These are phyloP conservation scores for Cornus florida DNA, from an alignment of 148 eudicot species.

Conservation along the genomic window DNA sequence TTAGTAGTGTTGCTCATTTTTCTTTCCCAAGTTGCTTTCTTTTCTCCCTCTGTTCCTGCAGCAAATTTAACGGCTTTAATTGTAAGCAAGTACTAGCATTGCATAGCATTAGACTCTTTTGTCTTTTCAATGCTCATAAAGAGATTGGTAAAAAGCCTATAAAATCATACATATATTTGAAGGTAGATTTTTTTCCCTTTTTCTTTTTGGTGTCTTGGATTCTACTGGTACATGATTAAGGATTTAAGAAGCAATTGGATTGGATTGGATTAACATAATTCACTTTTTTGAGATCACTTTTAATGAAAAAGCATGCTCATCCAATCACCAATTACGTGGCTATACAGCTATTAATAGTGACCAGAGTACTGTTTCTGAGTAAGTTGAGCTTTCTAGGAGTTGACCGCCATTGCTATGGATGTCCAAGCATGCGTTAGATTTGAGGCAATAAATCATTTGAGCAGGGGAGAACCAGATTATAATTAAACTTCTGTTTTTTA, in stretches of 20 bases:
- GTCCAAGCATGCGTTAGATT: no score
- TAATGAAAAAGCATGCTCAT: no score
- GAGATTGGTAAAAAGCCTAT: neutral
- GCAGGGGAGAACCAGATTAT: no score
- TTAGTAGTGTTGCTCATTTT: neutral
- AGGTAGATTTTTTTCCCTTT: no score
- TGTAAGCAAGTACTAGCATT: neutral
- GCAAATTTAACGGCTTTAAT: constrained; percentile 7
- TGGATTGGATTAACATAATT: neutral
- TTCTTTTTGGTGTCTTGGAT: neutral
- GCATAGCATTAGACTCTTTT: neutral
- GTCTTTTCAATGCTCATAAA: neutral
- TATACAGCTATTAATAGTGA: no score
- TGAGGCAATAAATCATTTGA: no score
- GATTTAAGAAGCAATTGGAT: neutral
- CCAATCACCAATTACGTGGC: neutral
- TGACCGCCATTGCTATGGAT: no score
- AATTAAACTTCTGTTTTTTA: no score
- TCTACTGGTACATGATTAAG: neutral
- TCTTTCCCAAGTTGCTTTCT: neutral
- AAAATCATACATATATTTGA: neutral
- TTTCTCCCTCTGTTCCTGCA: neutral
- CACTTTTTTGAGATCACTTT: neutral
- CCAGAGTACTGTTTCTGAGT: no score
- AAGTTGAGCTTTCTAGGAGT: no score